These are phyloP conservation scores for Gossypium longicalyx DNA, from an alignment of 345 rosid genomes.

Conservation along the genomic window DNA sequence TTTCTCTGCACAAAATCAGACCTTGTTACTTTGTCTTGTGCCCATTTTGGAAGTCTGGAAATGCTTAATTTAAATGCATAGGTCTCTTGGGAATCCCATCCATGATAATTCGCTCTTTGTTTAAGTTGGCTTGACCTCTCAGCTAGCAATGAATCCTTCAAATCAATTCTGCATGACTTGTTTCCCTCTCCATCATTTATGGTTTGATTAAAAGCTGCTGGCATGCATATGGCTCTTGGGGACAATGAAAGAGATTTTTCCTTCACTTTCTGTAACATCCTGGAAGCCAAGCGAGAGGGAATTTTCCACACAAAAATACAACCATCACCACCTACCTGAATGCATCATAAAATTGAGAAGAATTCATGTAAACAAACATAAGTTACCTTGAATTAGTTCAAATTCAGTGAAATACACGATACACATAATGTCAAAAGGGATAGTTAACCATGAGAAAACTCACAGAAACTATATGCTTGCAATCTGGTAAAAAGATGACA, in stretches of 20 bases:
- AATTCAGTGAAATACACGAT: background rate
- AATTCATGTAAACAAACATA: slow-evolving; percentile 2
- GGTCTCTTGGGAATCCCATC: slow-evolving; percentile 38
- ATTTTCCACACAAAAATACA: slow-evolving; percentile 81
- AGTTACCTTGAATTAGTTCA: slow-evolving; percentile 12
- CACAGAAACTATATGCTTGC: slow-evolving; percentile 79
- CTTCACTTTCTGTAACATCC: slow-evolving; percentile 46
- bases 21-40: slow-evolving; percentile 56
- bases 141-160: slow-evolving; percentile 21
- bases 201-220: slow-evolving; percentile 32
- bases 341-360: slow-evolving; percentile 17
- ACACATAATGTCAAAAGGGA: slow-evolving; percentile 7
- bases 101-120: slow-evolving; percentile 21
- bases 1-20: slow-evolving; percentile 21
- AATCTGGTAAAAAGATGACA: slow-evolving; percentile 74
- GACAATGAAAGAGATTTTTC: slow-evolving; percentile 37
- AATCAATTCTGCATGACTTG: slow-evolving; percentile 22
- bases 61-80: slow-evolving; percentile 65
- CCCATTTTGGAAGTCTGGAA: slow-evolving; percentile 89
- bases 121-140: slow-evolving; percentile 24
- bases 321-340: slow-evolving; percentile 69
- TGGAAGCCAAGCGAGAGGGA: slow-evolving; percentile 50
- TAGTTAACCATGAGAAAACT: slow-evolving; percentile 32
- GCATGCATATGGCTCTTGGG: slow-evolving; percentile 35
- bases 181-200: slow-evolving; percentile 35